These are phyloP conservation scores for Mastigamoeba balamuthi DNA, from an alignment of 78 protist genomes.

Conservation along the genomic window DNA sequence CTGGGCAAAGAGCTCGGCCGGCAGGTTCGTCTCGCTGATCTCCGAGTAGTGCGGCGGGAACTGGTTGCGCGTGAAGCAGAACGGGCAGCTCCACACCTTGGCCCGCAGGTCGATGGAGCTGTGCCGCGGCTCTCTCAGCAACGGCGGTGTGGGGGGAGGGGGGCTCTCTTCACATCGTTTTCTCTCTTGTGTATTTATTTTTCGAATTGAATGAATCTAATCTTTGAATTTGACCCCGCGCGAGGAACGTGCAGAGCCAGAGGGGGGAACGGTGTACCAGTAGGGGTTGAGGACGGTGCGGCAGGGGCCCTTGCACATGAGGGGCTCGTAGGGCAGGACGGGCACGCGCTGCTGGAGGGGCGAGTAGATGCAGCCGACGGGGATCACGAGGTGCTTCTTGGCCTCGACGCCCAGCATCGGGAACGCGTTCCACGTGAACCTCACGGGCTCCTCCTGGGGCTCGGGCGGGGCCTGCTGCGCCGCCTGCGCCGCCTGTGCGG, in stretches of 20 bases:
- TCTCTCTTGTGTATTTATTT: not conserved
- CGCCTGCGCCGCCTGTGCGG: too few relatives aligned
- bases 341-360: conserved; percentile 64
- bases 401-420: conserved; percentile 59
- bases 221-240: not conserved
- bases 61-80: conserved; percentile 76
- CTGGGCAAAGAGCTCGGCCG: conserved; percentile 84
- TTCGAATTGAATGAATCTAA: not conserved
- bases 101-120: conserved; percentile 56
- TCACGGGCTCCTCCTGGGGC: conserved; percentile 74
- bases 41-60: conserved; percentile 83
- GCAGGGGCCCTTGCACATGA: conserved; percentile 70
- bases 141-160: too few relatives aligned
- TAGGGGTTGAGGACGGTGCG: conserved; percentile 78
- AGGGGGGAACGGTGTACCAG: conserved; percentile 32
- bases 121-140: not conserved
- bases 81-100: conserved; percentile 79
- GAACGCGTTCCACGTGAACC: conserved; percentile 83
- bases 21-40: conserved; percentile 60
- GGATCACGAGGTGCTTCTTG: conserved; percentile 74
- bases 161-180: not conserved
- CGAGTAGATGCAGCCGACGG: conserved; percentile 86
- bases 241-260: not conserved
- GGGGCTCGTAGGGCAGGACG: conserved; percentile 77
- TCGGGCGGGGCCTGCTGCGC: too few relatives aligned